Conservation (phyloP, 2,329 filamentous ascomycete species). For the Venturia aucupariae region DNA sequence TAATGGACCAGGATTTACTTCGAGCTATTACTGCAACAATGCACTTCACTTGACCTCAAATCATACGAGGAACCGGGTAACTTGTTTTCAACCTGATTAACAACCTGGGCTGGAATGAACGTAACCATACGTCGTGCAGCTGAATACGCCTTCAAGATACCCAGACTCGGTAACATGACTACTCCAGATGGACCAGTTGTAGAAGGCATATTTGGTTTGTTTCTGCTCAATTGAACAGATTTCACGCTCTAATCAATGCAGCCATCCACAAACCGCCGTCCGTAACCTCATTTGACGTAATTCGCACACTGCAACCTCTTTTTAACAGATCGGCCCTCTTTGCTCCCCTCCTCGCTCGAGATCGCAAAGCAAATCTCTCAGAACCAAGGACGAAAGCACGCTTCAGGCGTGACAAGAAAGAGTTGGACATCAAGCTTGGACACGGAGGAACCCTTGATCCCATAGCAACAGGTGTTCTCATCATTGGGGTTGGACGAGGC, state of each 20-base stretch:
- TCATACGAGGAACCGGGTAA: neutral
- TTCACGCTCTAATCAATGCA: constrained; percentile 28
- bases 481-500: constrained; percentile 76
- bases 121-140: neutral
- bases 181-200: neutral
- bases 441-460: constrained; percentile 95
- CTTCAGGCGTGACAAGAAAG: constrained; percentile 47
- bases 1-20: neutral
- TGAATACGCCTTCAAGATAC: constrained; percentile 4
- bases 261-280: constrained; percentile 88
- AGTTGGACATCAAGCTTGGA: constrained; percentile 77
- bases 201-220: neutral
- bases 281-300: constrained; percentile 79
- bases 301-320: constrained; percentile 75
- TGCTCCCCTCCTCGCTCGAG: constrained; percentile 61
- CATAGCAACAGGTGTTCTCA: constrained; percentile 84
- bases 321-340: constrained; percentile 79
- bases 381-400: constrained; percentile 52
- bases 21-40: too few relatives aligned
- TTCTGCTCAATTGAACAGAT: neutral
- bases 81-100: too few relatives aligned
- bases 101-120: neutral
- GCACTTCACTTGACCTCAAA: too few relatives aligned
- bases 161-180: neutral
- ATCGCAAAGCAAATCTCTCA: constrained; percentile 45